A percentile compares a stretch with the other conserved stretches of the same genome.
Conservation (phyloP, 305 asterid genomes). For the Plantago coronopus region DNA sequence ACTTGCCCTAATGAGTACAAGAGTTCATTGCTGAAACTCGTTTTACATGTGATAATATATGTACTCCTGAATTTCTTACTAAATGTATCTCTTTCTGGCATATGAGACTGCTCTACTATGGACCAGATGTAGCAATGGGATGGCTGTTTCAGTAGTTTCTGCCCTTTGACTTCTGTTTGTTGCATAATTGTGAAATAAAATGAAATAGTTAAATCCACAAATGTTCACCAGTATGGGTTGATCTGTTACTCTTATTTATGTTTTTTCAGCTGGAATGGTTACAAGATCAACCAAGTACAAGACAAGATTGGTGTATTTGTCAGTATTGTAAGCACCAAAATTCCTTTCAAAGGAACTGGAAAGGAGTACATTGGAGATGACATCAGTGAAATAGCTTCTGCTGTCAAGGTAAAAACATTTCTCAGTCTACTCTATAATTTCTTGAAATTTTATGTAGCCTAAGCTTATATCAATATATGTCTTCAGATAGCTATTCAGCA, state of each 20-base stretch:
- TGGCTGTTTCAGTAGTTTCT: neutral
- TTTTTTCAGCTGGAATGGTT: slow-evolving; percentile 76
- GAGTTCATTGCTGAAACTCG: too few species aligned
- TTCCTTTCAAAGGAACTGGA: slow-evolving; percentile 93
- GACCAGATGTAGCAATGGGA: neutral
- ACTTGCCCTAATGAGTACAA: too few species aligned
- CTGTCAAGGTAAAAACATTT: slow-evolving; percentile 63
- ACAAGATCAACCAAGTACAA: slow-evolving; percentile 89
- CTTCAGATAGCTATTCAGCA: slow-evolving; percentile 77
- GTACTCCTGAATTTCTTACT: slow-evolving; percentile 8
- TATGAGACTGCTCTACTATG: neutral
- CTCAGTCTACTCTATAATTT: slow-evolving; percentile 1
- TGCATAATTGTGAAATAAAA: neutral
- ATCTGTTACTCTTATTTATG: neutral
- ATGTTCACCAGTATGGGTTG: neutral
- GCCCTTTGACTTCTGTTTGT: neutral
- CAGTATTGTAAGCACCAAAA: slow-evolving; percentile 95
- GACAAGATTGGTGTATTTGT: slow-evolving; percentile 89
- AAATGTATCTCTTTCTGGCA: neutral
- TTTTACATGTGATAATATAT: slow-evolving; percentile 5
- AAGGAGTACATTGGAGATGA: slow-evolving; percentile 96
- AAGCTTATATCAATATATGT: slow-evolving; percentile 13
- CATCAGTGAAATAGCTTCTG: slow-evolving; percentile 87
- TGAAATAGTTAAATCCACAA: neutral
- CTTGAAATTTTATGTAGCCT: slow-evolving; percentile 20